Percentiles rank a stretch among this genome's conserved stretches.
These are phyloP conservation scores for Trichoderma sp. DNA, from an alignment of 2,329 filamentous ascomycete genomes.

Conservation along the genomic window DNA sequence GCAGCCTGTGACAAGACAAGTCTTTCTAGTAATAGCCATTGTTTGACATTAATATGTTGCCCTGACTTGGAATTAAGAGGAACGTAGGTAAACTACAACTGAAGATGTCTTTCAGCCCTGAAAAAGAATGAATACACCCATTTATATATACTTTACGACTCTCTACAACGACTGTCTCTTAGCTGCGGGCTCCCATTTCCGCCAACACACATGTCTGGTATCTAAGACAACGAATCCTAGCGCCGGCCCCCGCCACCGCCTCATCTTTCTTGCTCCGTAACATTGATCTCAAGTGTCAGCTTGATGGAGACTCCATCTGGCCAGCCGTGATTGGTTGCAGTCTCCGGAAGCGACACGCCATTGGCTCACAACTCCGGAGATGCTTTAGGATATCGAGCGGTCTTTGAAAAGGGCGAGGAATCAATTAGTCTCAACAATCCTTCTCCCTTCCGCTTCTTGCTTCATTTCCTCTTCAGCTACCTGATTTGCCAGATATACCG, in stretches of 20 bases:
- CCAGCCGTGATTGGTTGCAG: background rate
- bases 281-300: background rate
- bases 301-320: background rate
- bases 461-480: background rate
- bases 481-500: background rate
- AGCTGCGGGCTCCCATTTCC: background rate
- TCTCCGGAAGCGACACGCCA: background rate
- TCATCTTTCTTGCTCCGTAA: background rate
- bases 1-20: constrained; percentile 36
- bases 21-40: constrained; percentile 21
- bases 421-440: background rate
- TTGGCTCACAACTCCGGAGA: constrained; percentile 5
- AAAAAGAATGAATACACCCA: background rate
- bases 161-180: background rate
- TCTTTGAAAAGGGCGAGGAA: background rate
- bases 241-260: background rate
- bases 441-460: background rate
- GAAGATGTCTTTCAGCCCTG: background rate
- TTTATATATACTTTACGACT: background rate
- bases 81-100: fast-evolving
- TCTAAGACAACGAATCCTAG: background rate
- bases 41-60: background rate
- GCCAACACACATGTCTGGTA: background rate
- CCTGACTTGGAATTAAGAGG: background rate
- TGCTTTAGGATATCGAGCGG: background rate